A percentile compares a stretch with the other conserved stretches of the same genome.
These are phyloP conservation scores for Exophiala dermatitidis DNA, from an alignment of 2,329 filamentous ascomycete species.

Conservation along the genomic window DNA sequence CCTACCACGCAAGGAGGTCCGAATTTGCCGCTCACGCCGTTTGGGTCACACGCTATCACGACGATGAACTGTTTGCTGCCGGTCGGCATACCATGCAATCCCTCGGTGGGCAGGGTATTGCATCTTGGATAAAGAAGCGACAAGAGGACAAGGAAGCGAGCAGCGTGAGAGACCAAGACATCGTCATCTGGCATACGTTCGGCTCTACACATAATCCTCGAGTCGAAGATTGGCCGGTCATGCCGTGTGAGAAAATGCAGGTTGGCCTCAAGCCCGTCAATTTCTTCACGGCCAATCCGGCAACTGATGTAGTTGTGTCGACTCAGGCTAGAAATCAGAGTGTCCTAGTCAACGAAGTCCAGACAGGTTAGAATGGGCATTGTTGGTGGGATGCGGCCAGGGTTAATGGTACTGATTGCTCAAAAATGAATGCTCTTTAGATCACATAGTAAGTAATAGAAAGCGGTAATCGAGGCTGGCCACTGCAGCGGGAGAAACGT, in stretches of 20 bases:
- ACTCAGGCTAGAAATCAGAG: conserved; percentile 21
- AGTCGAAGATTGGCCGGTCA: conserved; percentile 41
- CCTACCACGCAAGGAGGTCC: conserved; percentile 46
- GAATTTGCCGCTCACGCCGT: conserved; percentile 51
- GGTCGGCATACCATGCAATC: conserved; percentile 51
- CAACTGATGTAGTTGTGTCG: conserved; percentile 25
- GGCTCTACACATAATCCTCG: conserved; percentile 42
- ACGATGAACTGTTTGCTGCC: conserved; percentile 48
- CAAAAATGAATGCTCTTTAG: too few species aligned
- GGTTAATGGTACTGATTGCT: too few species aligned
- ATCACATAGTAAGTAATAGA: too few species aligned
- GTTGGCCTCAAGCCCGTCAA: conserved; percentile 29
- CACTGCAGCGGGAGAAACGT: too few species aligned
- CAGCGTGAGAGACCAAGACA: conserved; percentile 36
- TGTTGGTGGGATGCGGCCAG: background rate
- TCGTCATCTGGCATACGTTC: conserved; percentile 41
- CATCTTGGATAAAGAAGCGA: conserved; percentile 39
- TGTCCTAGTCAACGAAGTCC: conserved; percentile 16
- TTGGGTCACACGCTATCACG: conserved; percentile 48
- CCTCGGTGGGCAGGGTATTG: conserved; percentile 42
- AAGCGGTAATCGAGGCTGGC: too few species aligned
- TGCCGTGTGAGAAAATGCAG: conserved; percentile 30
- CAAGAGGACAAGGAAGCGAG: conserved; percentile 30
- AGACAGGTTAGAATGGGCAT: conserved; percentile 6
- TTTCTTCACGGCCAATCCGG: conserved; percentile 29